Evolutionary conservation across 257 asterid species (phyloP).

Genomic region (Solanum corneliomulleri): DNA sequence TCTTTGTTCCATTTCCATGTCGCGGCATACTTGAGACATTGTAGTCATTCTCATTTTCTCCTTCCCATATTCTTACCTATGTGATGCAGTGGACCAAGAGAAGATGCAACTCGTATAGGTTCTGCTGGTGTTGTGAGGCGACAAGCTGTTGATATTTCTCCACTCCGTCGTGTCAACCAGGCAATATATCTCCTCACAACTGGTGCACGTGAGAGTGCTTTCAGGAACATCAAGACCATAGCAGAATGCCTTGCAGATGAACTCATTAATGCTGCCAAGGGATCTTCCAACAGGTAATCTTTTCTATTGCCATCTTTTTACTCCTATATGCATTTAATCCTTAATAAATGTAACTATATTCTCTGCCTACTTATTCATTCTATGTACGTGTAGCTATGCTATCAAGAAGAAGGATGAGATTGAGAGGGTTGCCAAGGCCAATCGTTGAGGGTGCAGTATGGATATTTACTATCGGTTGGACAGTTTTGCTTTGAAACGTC

Average conservation of each 20-base stretch:
- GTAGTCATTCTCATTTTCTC: neutral
- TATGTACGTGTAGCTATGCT: too few relatives aligned
- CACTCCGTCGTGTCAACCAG: constrained; percentile 70
- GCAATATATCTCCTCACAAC: constrained; percentile 54
- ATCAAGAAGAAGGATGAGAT: neutral
- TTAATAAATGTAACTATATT: too few relatives aligned
- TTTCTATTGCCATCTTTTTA: too few relatives aligned
- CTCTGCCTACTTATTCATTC: too few relatives aligned
- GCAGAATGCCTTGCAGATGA: constrained; percentile 85
- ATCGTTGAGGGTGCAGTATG: neutral
- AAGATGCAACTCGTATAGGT: constrained; percentile 80
- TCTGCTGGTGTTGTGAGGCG: constrained; percentile 86
- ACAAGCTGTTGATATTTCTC: constrained; percentile 79
- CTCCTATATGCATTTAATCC: too few relatives aligned
- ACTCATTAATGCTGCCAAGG: constrained; percentile 73
- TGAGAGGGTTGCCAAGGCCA: neutral
- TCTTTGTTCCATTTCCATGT: neutral
- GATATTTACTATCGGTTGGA: too few relatives aligned
- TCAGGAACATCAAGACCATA: constrained; percentile 56
- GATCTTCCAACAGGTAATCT: constrained; percentile 60
- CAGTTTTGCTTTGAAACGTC: too few relatives aligned
- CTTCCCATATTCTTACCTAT: neutral
- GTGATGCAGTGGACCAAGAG: constrained; percentile 29
- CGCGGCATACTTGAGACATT: neutral
- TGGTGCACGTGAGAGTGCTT: constrained; percentile 75